phyloP scores from a whole-genome alignment of 2,329 filamentous ascomycete species.

The Ophiostoma sp. region DNA sequence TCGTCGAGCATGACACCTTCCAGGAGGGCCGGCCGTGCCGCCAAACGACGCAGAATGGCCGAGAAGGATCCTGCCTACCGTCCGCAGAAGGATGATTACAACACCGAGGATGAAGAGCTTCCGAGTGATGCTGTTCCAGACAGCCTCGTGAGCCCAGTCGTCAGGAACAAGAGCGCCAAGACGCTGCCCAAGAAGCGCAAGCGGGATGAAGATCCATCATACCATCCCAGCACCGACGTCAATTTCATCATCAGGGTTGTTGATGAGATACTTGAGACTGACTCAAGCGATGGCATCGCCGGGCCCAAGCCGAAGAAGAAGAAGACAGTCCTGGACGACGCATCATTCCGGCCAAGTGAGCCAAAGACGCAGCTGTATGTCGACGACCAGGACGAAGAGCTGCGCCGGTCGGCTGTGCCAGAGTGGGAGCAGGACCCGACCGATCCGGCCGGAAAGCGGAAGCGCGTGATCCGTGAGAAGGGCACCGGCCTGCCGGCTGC shows the following conservation, averaged over 20 bases:
- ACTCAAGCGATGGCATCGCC: background rate
- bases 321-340: background rate
- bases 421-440: constrained; percentile 13
- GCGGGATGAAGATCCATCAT: background rate
- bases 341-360: constrained; percentile 2
- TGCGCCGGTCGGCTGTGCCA: constrained; percentile 11
- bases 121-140: background rate
- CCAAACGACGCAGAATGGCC: constrained; percentile 5
- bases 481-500: background rate
- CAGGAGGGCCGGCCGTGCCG: background rate
- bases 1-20: background rate
- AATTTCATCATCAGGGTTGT: background rate
- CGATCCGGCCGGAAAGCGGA: constrained; percentile 14
- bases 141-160: background rate
- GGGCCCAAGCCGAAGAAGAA: constrained; percentile 12
- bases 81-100: background rate
- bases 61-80: background rate
- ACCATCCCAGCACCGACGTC: background rate
- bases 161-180: background rate
- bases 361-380: background rate
- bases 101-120: constrained; percentile 2
- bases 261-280: background rate
- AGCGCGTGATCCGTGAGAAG: constrained; percentile 13
- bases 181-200: background rate
- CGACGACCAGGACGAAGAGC: constrained; percentile 12